Evolutionary conservation across 2,329 filamentous ascomycete genomes (phyloP).

Genomic region (Monosporascus sp.): DNA sequence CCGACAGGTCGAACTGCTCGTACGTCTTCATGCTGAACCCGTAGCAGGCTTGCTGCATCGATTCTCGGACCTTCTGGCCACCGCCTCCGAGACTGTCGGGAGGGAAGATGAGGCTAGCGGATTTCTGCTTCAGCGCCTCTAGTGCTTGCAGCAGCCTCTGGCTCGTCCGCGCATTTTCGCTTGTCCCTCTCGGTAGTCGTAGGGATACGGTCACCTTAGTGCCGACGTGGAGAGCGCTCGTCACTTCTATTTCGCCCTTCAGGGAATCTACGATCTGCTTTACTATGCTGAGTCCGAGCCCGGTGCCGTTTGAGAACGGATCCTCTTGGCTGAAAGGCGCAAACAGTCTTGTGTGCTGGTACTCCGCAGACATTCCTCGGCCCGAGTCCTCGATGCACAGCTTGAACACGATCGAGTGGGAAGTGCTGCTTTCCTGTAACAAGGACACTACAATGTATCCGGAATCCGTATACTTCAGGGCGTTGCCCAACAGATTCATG

Average conservation of each 20-base stretch:
- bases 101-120: conserved; percentile 8
- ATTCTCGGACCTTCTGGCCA: neutral
- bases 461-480: conserved; percentile 55
- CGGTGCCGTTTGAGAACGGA: conserved; percentile 50
- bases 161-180: neutral
- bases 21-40: neutral
- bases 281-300: conserved; percentile 57
- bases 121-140: conserved; percentile 6
- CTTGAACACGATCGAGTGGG: conserved; percentile 18
- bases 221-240: conserved; percentile 46
- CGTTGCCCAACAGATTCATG: conserved; percentile 60
- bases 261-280: conserved; percentile 51
- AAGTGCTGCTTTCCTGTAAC: conserved; percentile 15
- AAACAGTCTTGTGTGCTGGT: conserved; percentile 52
- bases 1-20: neutral
- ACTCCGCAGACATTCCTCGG: conserved; percentile 56
- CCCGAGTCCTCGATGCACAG: conserved; percentile 55
- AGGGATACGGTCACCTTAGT: conserved; percentile 48
- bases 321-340: conserved; percentile 59
- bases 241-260: conserved; percentile 51
- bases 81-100: neutral
- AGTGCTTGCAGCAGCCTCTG: neutral
- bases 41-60: neutral
- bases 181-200: conserved; percentile 7
- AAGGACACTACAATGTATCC: conserved; percentile 44